These are phyloP conservation scores for rapeseed (Brassica napus) DNA, from an alignment of 345 rosid genomes.

Conservation along the genomic window Da-Ae NC_063441.1:226001-226500, in stretches of 20 bases:
- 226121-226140: not conserved
- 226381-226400: not conserved
- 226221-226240: not conserved
- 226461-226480: conserved; percentile 24
- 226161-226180: not conserved
- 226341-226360: not conserved
- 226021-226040: not conserved
- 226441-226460: not conserved
- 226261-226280: conserved; percentile 2
- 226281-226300: conserved; percentile 3
- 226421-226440: conserved; percentile 10
- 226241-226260: conserved; percentile 19
- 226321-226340: not conserved
- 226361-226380: not conserved
- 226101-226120: not conserved
- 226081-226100: not conserved
- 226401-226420: not conserved
- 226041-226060: not conserved
- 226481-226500: conserved; percentile 18
- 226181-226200: not conserved
- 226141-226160: not conserved
- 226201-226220: too few relatives aligned
- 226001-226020: not conserved
- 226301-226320: not conserved
- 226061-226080: not conserved